Evolutionary conservation across 306 rosid genomes (phyloP).

Genomic region (Begonia masoniana): DNA sequence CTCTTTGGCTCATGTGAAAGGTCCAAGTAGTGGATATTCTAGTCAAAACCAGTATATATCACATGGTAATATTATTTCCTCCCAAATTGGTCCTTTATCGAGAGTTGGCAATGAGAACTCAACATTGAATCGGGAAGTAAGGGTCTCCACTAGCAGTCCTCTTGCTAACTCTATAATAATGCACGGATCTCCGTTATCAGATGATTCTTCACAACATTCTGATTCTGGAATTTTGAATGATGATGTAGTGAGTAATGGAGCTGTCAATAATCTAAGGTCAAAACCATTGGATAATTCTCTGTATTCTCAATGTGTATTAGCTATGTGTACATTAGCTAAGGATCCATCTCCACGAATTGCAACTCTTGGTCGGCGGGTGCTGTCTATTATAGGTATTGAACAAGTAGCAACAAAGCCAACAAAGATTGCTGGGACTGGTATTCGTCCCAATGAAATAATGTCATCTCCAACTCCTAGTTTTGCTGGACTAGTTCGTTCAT

Average conservation of each 20-base stretch:
- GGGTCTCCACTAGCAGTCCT: conserved; percentile 85
- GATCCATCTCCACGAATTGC: conserved; percentile 97
- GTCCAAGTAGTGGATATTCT: conserved; percentile 37
- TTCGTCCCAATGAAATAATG: conserved; percentile 35
- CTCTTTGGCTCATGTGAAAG: conserved; percentile 56
- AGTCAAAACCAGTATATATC: conserved; percentile 38
- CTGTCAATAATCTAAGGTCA: conserved; percentile 42
- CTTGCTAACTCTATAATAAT: conserved; percentile 67
- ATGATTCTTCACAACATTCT: conserved; percentile 83
- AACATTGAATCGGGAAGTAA: conserved; percentile 48
- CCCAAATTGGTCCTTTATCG: conserved; percentile 74
- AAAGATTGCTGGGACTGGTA: conserved; percentile 25
- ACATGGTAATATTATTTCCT: conserved; percentile 50
- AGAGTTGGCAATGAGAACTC: conserved; percentile 71
- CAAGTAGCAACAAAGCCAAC: conserved; percentile 82
- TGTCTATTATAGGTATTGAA: conserved; percentile 88
- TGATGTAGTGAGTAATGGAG: conserved; percentile 72
- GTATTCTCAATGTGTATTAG: conserved; percentile 75
- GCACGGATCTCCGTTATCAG: conserved; percentile 95
- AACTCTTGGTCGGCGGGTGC: conserved; percentile 70
- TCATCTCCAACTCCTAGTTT: conserved; percentile 31
- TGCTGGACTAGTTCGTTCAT: conserved; percentile 78
- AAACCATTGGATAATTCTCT: conserved; percentile 57
- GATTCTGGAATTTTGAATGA: conserved; percentile 86
- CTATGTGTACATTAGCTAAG: conserved; percentile 86